Evolutionary conservation across 306 rosid genomes (phyloP), one percentile per base, ranked within the genome.

Genomic region (Quercus agrifolia): DNA sequence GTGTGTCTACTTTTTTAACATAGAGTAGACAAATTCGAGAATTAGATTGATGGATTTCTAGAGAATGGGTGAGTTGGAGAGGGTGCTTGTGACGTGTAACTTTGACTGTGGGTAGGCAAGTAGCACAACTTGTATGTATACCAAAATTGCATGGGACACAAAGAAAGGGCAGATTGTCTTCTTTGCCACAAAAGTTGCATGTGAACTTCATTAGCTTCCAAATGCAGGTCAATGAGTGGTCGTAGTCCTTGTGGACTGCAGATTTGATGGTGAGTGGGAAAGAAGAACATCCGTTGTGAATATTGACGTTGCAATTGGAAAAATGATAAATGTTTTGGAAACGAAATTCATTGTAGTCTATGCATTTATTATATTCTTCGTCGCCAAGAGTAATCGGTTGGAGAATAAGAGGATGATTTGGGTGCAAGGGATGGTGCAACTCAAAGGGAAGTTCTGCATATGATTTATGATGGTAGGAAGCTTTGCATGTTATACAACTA

Each of bases 361-460:
- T 0, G 2, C 44, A 38, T 38, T 38, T 38, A 38, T 38, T 6
- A 7, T 38, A 38, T 38, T 7, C 1, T 38, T 38, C 0, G 2
- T 0, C 0, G 44, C 2, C 10, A 6, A 6, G 2, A 1, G 2
- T 38, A 28, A 0, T 30, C 0, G 5, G 5, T 4, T 28, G 31
- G 15, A 62, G 38, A 62, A 38, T 7, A 38, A 38, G 44, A 7
- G 44, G 44, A 38, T 38, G 44, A 38, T 38, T 38, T 38, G 44
- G 44, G 44, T 38, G 44, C 2, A 38, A 38, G 11, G 44, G 44
- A 7, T 38, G 44, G 2, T 38, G 44, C 44, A 38, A 7, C 44
- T 38, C 44, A 38, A 38, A 0, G 44, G 44, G 44, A 0, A 38
- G 44, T 38, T 6, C 44, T 1, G 10, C 2, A 38, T 2, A 38